Evolutionary conservation across 1,284 basidiomycete genomes (phyloP).

Genomic region (Crucibulum cyathiforme): DNA sequence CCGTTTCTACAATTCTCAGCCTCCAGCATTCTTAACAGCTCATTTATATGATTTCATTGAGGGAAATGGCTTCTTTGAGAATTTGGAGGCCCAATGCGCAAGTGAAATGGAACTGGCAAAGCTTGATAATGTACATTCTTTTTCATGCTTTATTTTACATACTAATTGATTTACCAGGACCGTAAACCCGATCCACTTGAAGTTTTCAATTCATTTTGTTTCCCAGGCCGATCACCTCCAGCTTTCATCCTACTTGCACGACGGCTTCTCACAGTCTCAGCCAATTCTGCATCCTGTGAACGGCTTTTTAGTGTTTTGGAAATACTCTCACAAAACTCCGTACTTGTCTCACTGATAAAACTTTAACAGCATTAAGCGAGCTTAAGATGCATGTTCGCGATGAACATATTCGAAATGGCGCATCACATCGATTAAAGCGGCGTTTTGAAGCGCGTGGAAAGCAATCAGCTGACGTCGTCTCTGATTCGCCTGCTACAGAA

Average conservation of each 20-base stretch:
- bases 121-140: neutral
- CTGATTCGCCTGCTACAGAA: no score
- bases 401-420: no score
- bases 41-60: slow-evolving; percentile 15
- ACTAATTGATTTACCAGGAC: slow-evolving; percentile 4
- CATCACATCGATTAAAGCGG: no score
- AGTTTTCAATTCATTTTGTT: slow-evolving; percentile 9
- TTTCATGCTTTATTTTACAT: neutral
- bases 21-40: slow-evolving; percentile 1
- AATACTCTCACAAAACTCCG: slow-evolving; percentile 29
- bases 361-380: neutral
- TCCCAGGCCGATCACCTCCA: slow-evolving; percentile 6
- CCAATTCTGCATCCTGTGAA: slow-evolving; percentile 35
- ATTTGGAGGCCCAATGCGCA: neutral
- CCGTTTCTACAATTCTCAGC: slow-evolving; percentile 13
- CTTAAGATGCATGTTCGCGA: neutral
- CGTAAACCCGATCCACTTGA: slow-evolving; percentile 16
- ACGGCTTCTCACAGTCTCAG: slow-evolving; percentile 26
- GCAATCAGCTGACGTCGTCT: no score
- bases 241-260: slow-evolving; percentile 26
- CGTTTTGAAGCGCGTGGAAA: no score
- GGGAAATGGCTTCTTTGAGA: slow-evolving; percentile 2
- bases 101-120: neutral
- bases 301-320: slow-evolving; percentile 37
- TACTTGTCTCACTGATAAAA: neutral